These are phyloP conservation scores for Dendrobium officinale DNA, from an alignment of 106 monocot genomes.

Conservation along the genomic window DNA sequence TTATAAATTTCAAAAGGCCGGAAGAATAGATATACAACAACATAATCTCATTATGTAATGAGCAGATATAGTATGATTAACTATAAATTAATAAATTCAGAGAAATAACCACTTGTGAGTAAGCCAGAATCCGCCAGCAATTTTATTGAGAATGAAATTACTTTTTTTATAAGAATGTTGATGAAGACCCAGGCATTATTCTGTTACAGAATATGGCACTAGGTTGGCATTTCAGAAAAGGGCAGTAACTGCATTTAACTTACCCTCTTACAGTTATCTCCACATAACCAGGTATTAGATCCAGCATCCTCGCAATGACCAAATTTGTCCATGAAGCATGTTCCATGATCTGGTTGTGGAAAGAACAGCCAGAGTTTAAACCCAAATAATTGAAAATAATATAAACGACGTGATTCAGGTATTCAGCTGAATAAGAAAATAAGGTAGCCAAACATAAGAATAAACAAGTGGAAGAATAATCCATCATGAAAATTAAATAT, in stretches of 20 bases:
- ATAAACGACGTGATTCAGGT: background rate
- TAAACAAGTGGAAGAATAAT: background rate
- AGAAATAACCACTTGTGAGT: background rate
- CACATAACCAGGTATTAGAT: conserved; percentile 68
- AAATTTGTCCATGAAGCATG: conserved; percentile 37
- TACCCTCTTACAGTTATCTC: conserved; percentile 69
- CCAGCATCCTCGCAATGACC: conserved; percentile 17
- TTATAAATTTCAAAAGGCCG: background rate
- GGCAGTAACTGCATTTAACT: background rate
- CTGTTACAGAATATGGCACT: background rate
- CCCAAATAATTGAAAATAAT: background rate
- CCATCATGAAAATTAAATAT: background rate
- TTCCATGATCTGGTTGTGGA: conserved; percentile 48
- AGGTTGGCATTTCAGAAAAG: background rate
- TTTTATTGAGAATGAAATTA: background rate
- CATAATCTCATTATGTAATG: background rate
- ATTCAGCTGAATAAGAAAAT: background rate
- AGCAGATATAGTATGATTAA: too few species aligned
- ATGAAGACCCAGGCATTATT: background rate
- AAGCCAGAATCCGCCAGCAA: background rate
- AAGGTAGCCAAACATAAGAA: background rate
- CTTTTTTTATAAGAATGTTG: background rate
- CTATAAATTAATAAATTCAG: background rate
- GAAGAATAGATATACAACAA: background rate
- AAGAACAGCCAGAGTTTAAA: background rate